These are phyloP conservation scores for Ustilago loliicola DNA, from an alignment of 1,284 basidiomycete species.

Conservation along the genomic window DNA sequence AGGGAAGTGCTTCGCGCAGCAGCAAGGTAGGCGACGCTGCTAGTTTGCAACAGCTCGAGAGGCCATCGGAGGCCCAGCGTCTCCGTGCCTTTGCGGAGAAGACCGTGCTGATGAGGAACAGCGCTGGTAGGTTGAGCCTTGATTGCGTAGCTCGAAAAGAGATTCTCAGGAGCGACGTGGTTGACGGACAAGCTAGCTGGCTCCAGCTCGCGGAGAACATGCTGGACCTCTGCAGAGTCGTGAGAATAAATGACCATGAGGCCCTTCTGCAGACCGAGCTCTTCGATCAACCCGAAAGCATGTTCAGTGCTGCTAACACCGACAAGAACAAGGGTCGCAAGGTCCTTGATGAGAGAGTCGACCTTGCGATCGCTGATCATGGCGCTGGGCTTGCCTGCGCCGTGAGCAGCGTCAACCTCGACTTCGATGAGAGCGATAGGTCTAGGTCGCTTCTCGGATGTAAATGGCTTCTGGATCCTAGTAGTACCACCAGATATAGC, in stretches of 20 bases:
- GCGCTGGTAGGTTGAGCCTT: slow-evolving; percentile 1
- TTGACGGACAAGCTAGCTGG: slow-evolving; percentile 22
- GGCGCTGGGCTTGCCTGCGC: slow-evolving; percentile 15
- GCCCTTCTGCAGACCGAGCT: slow-evolving; percentile 13
- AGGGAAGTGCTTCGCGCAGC: slow-evolving; percentile 14
- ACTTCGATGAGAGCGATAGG: slow-evolving; percentile 15
- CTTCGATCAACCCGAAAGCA: slow-evolving; percentile 15
- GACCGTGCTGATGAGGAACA: slow-evolving; percentile 3
- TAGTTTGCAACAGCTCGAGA: slow-evolving; percentile 11
- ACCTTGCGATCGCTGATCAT: slow-evolving; percentile 20
- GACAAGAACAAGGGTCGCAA: slow-evolving; percentile 17
- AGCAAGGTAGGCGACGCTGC: slow-evolving; percentile 8
- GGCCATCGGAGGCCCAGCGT: slow-evolving; percentile 18
- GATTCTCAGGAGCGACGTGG: slow-evolving; percentile 29
- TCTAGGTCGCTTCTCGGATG: slow-evolving; percentile 22
- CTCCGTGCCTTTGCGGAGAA: not conserved
- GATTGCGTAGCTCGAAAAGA: slow-evolving; percentile 31
- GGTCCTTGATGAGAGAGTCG: slow-evolving; percentile 12
- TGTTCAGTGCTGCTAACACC: slow-evolving; percentile 34
- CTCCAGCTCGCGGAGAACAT: slow-evolving; percentile 21
- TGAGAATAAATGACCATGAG: slow-evolving; percentile 24
- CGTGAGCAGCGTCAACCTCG: slow-evolving; percentile 15
- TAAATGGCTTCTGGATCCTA: slow-evolving; percentile 20
- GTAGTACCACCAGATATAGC: slow-evolving; percentile 2
- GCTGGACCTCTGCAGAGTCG: slow-evolving; percentile 27